Evolutionary conservation across 1,284 basidiomycete species (phyloP).

Genomic region (Tremellales sp.): DNA sequence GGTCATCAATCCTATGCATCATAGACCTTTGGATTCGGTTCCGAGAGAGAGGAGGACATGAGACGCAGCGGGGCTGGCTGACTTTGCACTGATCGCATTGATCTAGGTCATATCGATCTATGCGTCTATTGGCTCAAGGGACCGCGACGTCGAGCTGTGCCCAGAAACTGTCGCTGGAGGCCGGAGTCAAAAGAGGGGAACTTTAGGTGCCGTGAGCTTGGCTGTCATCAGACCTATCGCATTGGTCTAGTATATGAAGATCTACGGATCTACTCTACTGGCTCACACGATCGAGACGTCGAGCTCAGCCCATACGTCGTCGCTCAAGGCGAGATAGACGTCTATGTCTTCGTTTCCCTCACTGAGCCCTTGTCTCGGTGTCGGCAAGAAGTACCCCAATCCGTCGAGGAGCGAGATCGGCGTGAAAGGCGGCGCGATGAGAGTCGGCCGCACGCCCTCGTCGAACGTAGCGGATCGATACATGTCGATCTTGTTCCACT

Average conservation of each 20-base stretch:
- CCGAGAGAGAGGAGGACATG: no score
- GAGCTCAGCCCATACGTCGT: constrained; percentile 15
- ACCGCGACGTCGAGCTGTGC: no score
- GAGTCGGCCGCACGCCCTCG: constrained; percentile 3
- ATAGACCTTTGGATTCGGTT: no score
- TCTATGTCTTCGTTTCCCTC: constrained; percentile 12
- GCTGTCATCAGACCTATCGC: no score
- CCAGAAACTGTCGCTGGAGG: no score
- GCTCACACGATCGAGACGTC: neutral
- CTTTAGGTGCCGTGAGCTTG: no score
- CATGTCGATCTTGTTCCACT: constrained; percentile 21
- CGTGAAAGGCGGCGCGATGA: constrained; percentile 23
- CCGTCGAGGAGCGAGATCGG: constrained; percentile 20
- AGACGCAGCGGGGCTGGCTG: no score
- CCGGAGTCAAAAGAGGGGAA: no score
- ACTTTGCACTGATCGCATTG: no score
- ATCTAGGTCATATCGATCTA: no score
- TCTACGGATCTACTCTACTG: neutral
- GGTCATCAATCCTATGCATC: no score
- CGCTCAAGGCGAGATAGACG: constrained; percentile 14
- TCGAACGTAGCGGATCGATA: constrained; percentile 9
- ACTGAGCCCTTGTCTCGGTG: constrained; percentile 3
- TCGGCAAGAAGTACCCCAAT: constrained; percentile 14
- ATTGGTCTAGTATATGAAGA: neutral
- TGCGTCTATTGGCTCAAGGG: no score